phyloP scores from a whole-genome alignment of 2,329 filamentous ascomycete genomes.

The Scedosporium aurantiacum region DNA sequence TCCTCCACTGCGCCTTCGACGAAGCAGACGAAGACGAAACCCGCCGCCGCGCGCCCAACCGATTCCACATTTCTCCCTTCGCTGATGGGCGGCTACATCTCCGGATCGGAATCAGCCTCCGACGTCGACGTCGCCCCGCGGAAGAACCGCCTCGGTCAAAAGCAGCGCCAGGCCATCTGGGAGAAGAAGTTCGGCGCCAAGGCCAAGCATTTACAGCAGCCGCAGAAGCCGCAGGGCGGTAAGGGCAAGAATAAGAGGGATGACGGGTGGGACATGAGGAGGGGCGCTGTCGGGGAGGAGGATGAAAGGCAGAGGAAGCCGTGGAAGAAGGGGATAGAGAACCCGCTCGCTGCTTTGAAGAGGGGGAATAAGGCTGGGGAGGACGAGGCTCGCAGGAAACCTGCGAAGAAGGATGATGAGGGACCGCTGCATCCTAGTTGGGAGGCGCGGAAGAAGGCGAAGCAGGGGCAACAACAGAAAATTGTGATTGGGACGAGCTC shows the following conservation, averaged over 20 bases:
- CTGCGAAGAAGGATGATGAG: conserved; percentile 33
- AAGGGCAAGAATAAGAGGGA: conserved; percentile 25
- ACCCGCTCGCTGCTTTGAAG: conserved; percentile 17
- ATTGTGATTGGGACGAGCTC: conserved; percentile 35
- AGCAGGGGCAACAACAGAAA: conserved; percentile 38
- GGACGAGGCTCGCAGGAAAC: conserved; percentile 20
- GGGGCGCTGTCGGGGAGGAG: conserved; percentile 39
- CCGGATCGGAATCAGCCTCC: conserved; percentile 59
- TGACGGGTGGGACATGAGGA: conserved; percentile 46
- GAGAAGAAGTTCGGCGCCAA: conserved; percentile 68
- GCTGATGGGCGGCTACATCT: conserved; percentile 70
- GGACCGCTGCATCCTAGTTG: conserved; percentile 53
- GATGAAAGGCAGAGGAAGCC: conserved; percentile 27
- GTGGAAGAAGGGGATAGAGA: conserved; percentile 41
- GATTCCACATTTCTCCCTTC: conserved; percentile 60
- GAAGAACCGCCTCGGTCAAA: conserved; percentile 63
- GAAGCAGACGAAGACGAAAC: conserved; percentile 18
- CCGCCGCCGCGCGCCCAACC: conserved; percentile 9
- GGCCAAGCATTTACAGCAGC: conserved; percentile 51
- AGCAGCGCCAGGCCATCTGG: conserved; percentile 66
- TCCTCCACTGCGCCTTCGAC: conserved; percentile 10
- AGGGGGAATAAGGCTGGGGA: conserved; percentile 20
- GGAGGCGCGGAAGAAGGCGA: conserved; percentile 52
- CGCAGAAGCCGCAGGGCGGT: conserved; percentile 19
- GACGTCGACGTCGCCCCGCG: conserved; percentile 51